These are phyloP conservation scores for Septoria linicola DNA, from an alignment of 2,329 filamentous ascomycete species.

Conservation along the genomic window DNA sequence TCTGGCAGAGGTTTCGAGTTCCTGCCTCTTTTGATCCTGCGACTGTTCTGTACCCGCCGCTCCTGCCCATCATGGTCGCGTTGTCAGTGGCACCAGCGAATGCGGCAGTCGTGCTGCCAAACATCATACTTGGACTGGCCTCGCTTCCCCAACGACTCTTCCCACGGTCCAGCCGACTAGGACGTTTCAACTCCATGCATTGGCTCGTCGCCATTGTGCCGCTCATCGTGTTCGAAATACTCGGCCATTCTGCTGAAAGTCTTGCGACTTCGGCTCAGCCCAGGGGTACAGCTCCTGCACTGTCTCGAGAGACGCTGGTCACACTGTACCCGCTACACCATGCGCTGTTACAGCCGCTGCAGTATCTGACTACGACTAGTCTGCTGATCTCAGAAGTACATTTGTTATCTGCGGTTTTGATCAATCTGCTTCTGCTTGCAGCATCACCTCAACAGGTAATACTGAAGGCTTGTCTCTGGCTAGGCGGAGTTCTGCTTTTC, in stretches of 20 bases:
- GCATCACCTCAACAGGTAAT: slow-evolving; percentile 57
- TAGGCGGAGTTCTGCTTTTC: slow-evolving; percentile 72
- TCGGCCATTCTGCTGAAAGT: slow-evolving; percentile 39
- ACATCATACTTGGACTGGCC: slow-evolving; percentile 76
- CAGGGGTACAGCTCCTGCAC: slow-evolving; percentile 21
- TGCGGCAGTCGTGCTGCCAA: slow-evolving; percentile 66
- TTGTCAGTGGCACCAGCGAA: slow-evolving; percentile 67
- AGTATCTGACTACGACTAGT: slow-evolving; percentile 83
- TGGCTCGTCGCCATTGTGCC: slow-evolving; percentile 77
- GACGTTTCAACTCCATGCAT: slow-evolving; percentile 66
- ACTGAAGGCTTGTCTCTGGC: slow-evolving; percentile 47
- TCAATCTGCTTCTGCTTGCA: slow-evolving; percentile 77
- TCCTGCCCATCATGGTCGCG: slow-evolving; percentile 73
- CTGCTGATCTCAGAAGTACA: slow-evolving; percentile 84
- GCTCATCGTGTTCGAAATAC: slow-evolving; percentile 52
- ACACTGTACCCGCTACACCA: slow-evolving; percentile 82
- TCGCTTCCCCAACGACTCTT: slow-evolving; percentile 72
- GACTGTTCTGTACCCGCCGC: slow-evolving; percentile 79
- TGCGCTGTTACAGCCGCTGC: slow-evolving; percentile 68
- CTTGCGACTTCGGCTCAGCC: slow-evolving; percentile 26
- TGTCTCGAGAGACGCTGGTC: slow-evolving; percentile 57
- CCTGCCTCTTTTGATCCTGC: slow-evolving; percentile 86
- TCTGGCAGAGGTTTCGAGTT: slow-evolving; percentile 56
- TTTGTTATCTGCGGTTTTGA: slow-evolving; percentile 75
- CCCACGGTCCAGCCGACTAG: slow-evolving; percentile 58